Evolutionary conservation across 257 asterid species (phyloP), one percentile per base, ranked within the genome.

Genomic region (Solanum pinnatisectum): DNA sequence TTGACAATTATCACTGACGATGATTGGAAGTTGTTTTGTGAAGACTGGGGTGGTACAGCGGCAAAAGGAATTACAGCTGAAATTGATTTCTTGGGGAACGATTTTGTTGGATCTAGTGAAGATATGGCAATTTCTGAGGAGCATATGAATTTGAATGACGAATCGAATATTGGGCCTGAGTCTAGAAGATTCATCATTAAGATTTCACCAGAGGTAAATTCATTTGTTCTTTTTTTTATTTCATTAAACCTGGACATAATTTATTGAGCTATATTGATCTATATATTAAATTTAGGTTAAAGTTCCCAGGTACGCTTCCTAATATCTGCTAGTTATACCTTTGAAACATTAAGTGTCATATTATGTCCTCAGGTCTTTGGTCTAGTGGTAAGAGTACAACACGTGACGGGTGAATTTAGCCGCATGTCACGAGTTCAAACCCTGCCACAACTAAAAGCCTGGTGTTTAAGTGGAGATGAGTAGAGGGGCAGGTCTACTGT

Each of bases 1-100:
- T 90, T 97, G 63, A 92, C 98, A 68, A 81, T 97, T 71, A 88
- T 97, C 87, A 44, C 92, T 59, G 98, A 93, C 93, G 92, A 95
- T 88, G 99, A 97, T 85, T 97, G 99, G 99, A 95, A 92, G 86
- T 91, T 90, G 70, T 94, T 97, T 84, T 94, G 99, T 88, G 96
- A 94, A 93, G 97, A 93, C 74, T 97, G 98, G 98, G 97, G 95
- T 93, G 96, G 98, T 87, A 87, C 89, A 2, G 93, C 90, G 86
- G 90, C 91, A 71, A 93, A 90, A 84, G 95, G 98, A 65, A 87
- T 97, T 89, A 90, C 92, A 42, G 98, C 96, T 90, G 92, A 87
- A 88, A 88, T 97, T 84, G 97, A 92, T 73, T 89, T 88, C 82
- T 87, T 73, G 89, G 93, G 88, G 77, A 93, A 92, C 83, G 92